A percentile compares a stretch with the other conserved stretches of the same genome.
Evolutionary conservation across 208 protist genomes (phyloP).

Genomic region (Tetramitus jugosus): DNA sequence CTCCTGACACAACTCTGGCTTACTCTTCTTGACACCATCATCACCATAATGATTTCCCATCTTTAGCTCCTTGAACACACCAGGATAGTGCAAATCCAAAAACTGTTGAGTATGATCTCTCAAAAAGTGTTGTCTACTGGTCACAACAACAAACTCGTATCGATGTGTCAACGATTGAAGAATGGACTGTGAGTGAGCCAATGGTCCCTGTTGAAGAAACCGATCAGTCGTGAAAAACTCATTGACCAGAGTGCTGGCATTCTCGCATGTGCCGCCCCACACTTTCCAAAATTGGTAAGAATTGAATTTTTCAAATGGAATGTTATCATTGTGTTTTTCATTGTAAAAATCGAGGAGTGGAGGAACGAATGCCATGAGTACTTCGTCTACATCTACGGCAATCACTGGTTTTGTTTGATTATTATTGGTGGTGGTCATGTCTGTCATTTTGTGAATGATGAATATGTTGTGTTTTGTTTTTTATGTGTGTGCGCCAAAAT

Average conservation of each 20-base stretch:
- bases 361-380: background rate
- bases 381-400: conserved; percentile 14
- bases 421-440: no score
- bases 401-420: background rate
- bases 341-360: conserved; percentile 2
- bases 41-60: conserved; percentile 22
- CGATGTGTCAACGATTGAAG: background rate
- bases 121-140: conserved; percentile 4
- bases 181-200: background rate
- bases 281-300: background rate
- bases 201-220: background rate
- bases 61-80: background rate
- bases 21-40: background rate
- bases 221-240: background rate
- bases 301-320: background rate
- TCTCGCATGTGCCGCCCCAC: background rate
- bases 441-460: no score
- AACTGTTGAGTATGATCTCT: background rate
- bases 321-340: background rate
- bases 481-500: no score
- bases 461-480: no score
- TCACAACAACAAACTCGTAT: conserved; percentile 9
- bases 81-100: background rate
- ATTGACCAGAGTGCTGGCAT: background rate
- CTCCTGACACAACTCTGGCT: conserved; percentile 17